Evolutionary conservation across 768 basidiomycete genomes (phyloP).

Genomic region (Clavaria fumosa): DNA sequence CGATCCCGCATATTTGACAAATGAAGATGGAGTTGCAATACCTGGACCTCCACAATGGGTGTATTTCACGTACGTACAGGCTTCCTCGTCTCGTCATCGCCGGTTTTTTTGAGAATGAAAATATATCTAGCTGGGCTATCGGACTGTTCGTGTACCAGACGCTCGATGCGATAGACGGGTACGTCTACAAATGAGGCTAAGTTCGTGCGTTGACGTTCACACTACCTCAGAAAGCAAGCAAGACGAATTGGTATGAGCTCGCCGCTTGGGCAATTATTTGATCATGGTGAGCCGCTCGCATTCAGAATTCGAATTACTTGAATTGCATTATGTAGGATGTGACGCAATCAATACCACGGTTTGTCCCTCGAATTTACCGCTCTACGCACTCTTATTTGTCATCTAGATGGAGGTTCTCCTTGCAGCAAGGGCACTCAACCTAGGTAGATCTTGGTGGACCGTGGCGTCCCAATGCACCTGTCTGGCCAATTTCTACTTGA

Average conservation of each 20-base stretch:
- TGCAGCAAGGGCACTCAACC: constrained; percentile 68
- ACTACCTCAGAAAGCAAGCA: constrained; percentile 67
- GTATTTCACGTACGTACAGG: constrained; percentile 64
- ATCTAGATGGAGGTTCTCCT: constrained; percentile 76
- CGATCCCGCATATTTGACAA: constrained; percentile 62
- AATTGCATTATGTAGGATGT: constrained; percentile 35
- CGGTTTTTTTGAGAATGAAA: constrained; percentile 2
- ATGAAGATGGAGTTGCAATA: constrained; percentile 49
- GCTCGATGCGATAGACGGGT: constrained; percentile 85
- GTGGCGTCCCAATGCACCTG: constrained; percentile 71
- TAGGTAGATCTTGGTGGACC: constrained; percentile 96
- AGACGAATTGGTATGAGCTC: constrained; percentile 93
- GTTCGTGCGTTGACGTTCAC: constrained; percentile 4
- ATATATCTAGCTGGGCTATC: constrained; percentile 50
- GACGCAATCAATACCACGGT: constrained; percentile 95
- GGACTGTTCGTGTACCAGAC: constrained; percentile 89
- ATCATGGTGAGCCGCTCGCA: constrained; percentile 60
- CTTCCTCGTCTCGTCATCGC: too few relatives aligned
- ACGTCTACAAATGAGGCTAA: constrained; percentile 15
- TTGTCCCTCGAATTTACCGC: background rate
- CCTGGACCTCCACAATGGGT: constrained; percentile 67
- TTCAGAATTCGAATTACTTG: background rate
- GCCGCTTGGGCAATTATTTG: constrained; percentile 95
- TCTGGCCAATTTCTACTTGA: constrained; percentile 65
- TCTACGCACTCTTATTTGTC: constrained; percentile 1